Percentiles rank a stretch among this genome's conserved stretches.
These are phyloP conservation scores for Venturia asperata DNA, from an alignment of 2,329 filamentous ascomycete species.

Conservation along the genomic window DNA sequence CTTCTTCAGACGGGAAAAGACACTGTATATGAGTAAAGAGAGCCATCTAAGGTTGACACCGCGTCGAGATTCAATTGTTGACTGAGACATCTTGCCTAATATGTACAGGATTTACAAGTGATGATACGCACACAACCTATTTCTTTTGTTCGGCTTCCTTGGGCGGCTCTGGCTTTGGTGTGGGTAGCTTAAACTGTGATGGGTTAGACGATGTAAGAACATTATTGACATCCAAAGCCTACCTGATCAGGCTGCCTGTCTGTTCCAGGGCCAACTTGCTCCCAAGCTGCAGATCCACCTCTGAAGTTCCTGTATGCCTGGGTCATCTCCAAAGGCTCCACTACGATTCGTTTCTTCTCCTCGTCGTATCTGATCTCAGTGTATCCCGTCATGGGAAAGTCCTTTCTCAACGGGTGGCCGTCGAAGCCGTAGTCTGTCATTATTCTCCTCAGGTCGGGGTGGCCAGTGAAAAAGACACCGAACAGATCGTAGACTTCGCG, in stretches of 20 bases:
- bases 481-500: slow-evolving; percentile 96
- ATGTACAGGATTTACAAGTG: slow-evolving; percentile 13
- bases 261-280: slow-evolving; percentile 63
- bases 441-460: slow-evolving; percentile 92
- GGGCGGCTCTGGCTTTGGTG: slow-evolving; percentile 80
- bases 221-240: slow-evolving; percentile 22
- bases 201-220: slow-evolving; percentile 18
- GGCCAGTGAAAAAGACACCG: slow-evolving; percentile 90
- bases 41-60: neutral
- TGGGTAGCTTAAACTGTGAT: slow-evolving; percentile 81
- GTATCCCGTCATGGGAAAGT: slow-evolving; percentile 96
- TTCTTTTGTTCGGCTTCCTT: slow-evolving; percentile 91
- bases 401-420: slow-evolving; percentile 92
- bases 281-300: slow-evolving; percentile 60
- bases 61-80: neutral
- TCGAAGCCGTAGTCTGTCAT: slow-evolving; percentile 99
- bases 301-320: slow-evolving; percentile 99
- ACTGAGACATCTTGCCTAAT: slow-evolving; percentile 1
- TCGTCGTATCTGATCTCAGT: slow-evolving; percentile 97
- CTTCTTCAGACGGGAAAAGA: neutral
- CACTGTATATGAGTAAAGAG: neutral
- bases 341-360: slow-evolving; percentile 99
- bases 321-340: slow-evolving; percentile 93
- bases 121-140: slow-evolving; percentile 43
- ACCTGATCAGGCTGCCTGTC: slow-evolving; percentile 70